Conservation (phyloP, 108 stramenopile genomes). For the Ochromonas danica region DNA sequence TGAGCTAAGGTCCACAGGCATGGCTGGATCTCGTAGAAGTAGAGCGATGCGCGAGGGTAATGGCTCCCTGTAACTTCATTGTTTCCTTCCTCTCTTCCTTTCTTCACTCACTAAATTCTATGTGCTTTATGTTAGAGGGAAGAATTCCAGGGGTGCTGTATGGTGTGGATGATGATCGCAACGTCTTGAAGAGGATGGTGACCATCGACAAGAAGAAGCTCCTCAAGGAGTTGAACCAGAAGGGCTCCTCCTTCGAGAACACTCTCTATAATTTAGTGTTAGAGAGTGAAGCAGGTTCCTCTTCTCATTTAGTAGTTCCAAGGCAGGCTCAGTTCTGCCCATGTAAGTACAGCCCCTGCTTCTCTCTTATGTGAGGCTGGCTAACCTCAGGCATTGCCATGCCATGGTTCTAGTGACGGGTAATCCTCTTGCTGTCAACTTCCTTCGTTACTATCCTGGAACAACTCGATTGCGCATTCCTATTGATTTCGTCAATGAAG, state of each 20-base stretch:
- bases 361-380: background rate
- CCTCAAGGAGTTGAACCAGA: background rate
- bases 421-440: background rate
- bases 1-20: too few relatives aligned
- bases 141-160: background rate
- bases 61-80: too few relatives aligned
- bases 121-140: too few relatives aligned
- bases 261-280: background rate
- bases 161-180: conserved; percentile 2
- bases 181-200: background rate
- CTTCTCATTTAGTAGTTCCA: background rate
- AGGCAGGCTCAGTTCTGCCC: background rate
- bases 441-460: background rate
- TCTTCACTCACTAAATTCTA: too few relatives aligned
- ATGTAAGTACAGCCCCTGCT: background rate
- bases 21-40: too few relatives aligned
- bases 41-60: too few relatives aligned
- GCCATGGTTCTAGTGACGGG: background rate
- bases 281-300: background rate
- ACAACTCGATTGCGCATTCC: background rate
- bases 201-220: background rate
- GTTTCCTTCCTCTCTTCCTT: too few relatives aligned
- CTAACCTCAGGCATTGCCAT: background rate
- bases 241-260: background rate
- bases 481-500: background rate